These are phyloP conservation scores for Fragaria nilgerrensis DNA, from an alignment of 306 rosid genomes.

Conservation along the genomic window DNA sequence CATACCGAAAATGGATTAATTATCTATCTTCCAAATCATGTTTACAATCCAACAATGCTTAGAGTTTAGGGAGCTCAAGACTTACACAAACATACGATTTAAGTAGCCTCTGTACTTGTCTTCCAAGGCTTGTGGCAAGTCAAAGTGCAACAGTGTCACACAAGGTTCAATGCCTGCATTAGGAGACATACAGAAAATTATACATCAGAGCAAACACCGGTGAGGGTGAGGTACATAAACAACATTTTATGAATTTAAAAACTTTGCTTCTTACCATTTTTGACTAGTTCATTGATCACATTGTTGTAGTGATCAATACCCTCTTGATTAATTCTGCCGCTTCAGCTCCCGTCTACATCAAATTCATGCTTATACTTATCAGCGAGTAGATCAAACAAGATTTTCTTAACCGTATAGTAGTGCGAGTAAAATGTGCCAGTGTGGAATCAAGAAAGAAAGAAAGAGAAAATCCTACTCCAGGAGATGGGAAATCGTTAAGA, in stretches of 20 bases:
- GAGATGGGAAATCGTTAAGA: background rate
- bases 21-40: background rate
- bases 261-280: constrained; percentile 3
- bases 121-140: constrained; percentile 26
- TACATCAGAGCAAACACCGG: too few relatives aligned
- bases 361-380: background rate
- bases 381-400: too few relatives aligned
- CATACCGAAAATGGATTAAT: background rate
- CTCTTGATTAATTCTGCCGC: constrained; percentile 21
- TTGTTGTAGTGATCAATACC: constrained; percentile 26
- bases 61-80: background rate
- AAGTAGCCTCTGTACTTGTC: constrained; percentile 27
- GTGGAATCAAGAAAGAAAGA: too few relatives aligned
- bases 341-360: constrained; percentile 20
- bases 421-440: too few relatives aligned
- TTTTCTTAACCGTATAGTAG: too few relatives aligned
- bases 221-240: too few relatives aligned
- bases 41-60: background rate
- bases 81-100: constrained; percentile 17
- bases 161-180: constrained; percentile 24
- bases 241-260: background rate
- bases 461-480: background rate
- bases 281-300: constrained; percentile 17
- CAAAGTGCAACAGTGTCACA: constrained; percentile 25
- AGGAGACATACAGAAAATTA: background rate